A percentile compares a stretch with the other conserved stretches of the same genome.
These are phyloP conservation scores for Purpureocillium lavendulum DNA, from an alignment of 2,329 filamentous ascomycete genomes.

Conservation along the genomic window DNA sequence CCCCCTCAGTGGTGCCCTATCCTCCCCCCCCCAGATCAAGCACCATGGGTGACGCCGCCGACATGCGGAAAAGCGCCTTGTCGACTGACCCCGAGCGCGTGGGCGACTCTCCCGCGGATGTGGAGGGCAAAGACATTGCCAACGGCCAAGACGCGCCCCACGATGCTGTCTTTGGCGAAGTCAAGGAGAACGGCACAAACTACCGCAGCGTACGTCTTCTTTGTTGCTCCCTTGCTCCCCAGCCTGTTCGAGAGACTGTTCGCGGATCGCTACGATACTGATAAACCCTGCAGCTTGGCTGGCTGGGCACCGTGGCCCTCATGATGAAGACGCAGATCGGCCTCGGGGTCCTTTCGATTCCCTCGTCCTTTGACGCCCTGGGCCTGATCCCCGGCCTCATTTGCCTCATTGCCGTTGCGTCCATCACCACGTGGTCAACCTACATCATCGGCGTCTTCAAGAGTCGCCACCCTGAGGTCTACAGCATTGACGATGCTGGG, in stretches of 20 bases:
- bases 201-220: slow-evolving; percentile 18
- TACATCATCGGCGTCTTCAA: slow-evolving; percentile 43
- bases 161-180: slow-evolving; percentile 22
- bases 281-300: slow-evolving; percentile 29
- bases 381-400: slow-evolving; percentile 39
- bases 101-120: too few relatives aligned
- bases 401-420: slow-evolving; percentile 27
- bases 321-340: slow-evolving; percentile 40
- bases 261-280: too few relatives aligned
- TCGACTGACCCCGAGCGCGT: too few relatives aligned
- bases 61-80: too few relatives aligned
- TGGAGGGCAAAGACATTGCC: too few relatives aligned
- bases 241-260: too few relatives aligned
- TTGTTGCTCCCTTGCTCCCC: too few relatives aligned
- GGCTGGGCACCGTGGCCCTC: slow-evolving; percentile 31
- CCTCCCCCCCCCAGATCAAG: too few relatives aligned
- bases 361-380: slow-evolving; percentile 32
- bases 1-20: too few relatives aligned
- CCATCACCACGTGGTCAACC: slow-evolving; percentile 39
- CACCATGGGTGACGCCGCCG: too few relatives aligned
- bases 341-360: slow-evolving; percentile 39
- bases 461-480: slow-evolving; percentile 38
- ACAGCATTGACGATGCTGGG: slow-evolving; percentile 45
- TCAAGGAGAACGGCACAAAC: slow-evolving; percentile 19
- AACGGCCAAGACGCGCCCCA: slow-evolving; percentile 4